phyloP scores from a whole-genome alignment of 306 rosid genomes.

The Carpinus fangiana region DNA sequence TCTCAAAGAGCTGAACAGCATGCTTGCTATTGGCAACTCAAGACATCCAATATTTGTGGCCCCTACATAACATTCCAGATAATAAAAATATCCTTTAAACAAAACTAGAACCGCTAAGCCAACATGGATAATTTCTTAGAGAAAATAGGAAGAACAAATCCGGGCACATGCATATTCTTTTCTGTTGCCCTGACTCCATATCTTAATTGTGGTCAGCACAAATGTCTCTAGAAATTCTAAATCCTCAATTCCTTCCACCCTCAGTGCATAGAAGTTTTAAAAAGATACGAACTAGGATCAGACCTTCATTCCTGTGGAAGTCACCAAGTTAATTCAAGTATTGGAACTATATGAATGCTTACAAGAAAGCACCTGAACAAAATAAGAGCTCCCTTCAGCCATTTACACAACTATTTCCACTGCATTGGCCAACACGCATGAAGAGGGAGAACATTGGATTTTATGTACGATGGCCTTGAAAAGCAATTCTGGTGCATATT shows the following conservation, averaged over 20 bases:
- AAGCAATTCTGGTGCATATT: background rate
- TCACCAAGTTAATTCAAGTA: no score
- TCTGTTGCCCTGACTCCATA: background rate
- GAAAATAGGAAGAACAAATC: background rate
- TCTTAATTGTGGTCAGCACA: background rate
- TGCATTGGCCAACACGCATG: background rate
- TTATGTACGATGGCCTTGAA: background rate
- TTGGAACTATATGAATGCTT: background rate
- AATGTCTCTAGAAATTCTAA: background rate
- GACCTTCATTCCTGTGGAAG: background rate
- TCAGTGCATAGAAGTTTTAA: background rate
- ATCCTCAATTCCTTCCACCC: background rate
- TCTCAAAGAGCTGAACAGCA: background rate
- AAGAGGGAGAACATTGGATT: background rate
- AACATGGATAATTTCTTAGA: background rate
- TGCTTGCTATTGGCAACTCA: background rate
- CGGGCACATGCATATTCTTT: background rate
- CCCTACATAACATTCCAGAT: background rate
- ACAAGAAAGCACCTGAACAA: background rate
- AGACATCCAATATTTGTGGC: background rate
- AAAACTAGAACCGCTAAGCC: background rate
- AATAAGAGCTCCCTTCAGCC: background rate
- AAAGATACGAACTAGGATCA: background rate
- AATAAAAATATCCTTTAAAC: background rate
- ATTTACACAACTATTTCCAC: background rate